Base-by-base conservation (phyloP, 371 early-diverging fungal species). In the Syncephalastrum sp. region DNA sequence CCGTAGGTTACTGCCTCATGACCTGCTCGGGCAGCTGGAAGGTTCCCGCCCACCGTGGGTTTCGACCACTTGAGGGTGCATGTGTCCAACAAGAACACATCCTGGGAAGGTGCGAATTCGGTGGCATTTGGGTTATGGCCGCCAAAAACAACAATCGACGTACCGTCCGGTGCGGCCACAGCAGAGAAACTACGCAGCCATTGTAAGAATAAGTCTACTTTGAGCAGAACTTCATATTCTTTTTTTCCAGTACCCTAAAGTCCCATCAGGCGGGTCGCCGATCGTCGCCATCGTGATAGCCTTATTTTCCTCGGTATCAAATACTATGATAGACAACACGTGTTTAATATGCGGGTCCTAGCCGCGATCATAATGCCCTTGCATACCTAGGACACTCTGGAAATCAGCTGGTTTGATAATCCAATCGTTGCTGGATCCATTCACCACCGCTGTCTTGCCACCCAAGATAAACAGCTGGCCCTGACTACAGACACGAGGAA, bases 391-490 rank as follows among this genome's bases (percentile, higher is more conserved):
- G 15, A 68, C 75, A 63, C 73, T 78, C 42, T 47, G 52, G 41
- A 74, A 78, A 38, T 70, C 78, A 16, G 70, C 69, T 23, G 63
- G 23, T 15, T 50, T 48, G 1, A 50, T 47, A 3, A 56, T 42
- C 63, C 57, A 65, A 12, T 46, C 45, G 8, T 59, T 38, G 44
- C 56, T 64, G 14, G 49, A 47, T 24, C 58, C 58, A 47, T 61
- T 59, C 14, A 49, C 21, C 21, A 54, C 50, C 12, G 62, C 64
- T 13, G 63, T 62, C 16, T 63, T 46, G 16, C 78, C 78, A 44
- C 78, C 78, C 44, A 78, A 50, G 25, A 72, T 70, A 54, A 78
- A 75, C 10, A 78, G 27, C 47, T 70, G 72, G 21, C 65, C 60
- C 24, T 66, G 65, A 12, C 72, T 73, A 41, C 0, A 46, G 29